Percentiles rank a stretch among this genome's conserved stretches.
These are phyloP conservation scores for Globisporangium radiosum DNA, from an alignment of 352 stramenopile species.

Conservation along the genomic window DNA sequence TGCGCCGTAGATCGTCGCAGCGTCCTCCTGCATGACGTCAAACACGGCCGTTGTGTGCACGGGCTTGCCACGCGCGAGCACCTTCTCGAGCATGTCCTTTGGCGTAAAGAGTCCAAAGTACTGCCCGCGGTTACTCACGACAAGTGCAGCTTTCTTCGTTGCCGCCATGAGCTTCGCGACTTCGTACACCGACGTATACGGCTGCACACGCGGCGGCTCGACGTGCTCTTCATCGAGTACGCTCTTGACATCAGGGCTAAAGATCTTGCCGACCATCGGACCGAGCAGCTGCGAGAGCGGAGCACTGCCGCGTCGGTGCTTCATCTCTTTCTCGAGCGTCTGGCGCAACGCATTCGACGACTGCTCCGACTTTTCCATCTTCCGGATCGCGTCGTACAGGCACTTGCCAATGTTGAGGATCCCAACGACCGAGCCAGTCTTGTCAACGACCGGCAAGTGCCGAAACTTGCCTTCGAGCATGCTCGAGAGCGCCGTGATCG, in stretches of 20 bases:
- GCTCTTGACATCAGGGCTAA: conserved; percentile 81
- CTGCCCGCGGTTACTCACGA: conserved; percentile 90
- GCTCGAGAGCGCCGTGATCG: conserved; percentile 76
- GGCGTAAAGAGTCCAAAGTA: conserved; percentile 96
- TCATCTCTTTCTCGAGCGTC: conserved; percentile 75
- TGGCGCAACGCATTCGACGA: conserved; percentile 70
- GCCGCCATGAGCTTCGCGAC: conserved; percentile 92
- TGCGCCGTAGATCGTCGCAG: conserved; percentile 55
- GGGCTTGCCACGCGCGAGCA: conserved; percentile 89
- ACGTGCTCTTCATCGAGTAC: conserved; percentile 78
- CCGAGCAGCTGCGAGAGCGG: conserved; percentile 64
- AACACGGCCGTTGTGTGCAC: conserved; percentile 90
- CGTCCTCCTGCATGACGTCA: conserved; percentile 86
- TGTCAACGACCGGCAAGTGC: conserved; percentile 79
- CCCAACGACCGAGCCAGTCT: conserved; percentile 86
- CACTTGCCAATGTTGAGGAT: conserved; percentile 98
- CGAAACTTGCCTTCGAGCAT: conserved; percentile 88
- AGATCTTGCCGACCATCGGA: conserved; percentile 85
- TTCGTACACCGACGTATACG: conserved; percentile 89
- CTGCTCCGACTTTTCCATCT: conserved; percentile 92
- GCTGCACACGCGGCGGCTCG: conserved; percentile 70
- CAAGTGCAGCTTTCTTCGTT: conserved; percentile 91
- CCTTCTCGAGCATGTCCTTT: conserved; percentile 96
- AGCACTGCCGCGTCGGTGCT: conserved; percentile 19
- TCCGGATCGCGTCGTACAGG: conserved; percentile 96